Evolutionary conservation across 495 filamentous ascomycete species (phyloP).

Genomic region (Penicillium longicatenatum): DNA sequence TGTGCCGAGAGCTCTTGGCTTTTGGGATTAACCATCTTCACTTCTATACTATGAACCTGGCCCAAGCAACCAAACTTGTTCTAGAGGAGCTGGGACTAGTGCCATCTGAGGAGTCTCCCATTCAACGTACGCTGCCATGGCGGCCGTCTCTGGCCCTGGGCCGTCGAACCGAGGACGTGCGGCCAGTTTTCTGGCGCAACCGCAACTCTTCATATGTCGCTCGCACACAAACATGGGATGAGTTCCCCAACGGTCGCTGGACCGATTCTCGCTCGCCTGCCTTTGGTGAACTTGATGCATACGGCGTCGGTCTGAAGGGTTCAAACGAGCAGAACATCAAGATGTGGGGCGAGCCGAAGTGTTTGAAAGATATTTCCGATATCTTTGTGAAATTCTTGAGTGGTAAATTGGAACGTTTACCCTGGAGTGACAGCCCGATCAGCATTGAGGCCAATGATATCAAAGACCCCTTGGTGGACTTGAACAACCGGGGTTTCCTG

Average conservation of each 20-base stretch:
- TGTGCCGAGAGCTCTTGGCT: conserved; percentile 82
- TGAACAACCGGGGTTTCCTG: conserved; percentile 85
- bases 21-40: conserved; percentile 87
- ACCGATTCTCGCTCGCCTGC: conserved; percentile 96
- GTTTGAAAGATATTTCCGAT: conserved; percentile 74
- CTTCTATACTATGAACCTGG: conserved; percentile 99
- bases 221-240: conserved; percentile 98
- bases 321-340: conserved; percentile 96
- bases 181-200: conserved; percentile 99
- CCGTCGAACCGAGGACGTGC: conserved; percentile 90
- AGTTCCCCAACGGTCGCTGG: conserved; percentile 99
- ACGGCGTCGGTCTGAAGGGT: conserved; percentile 93
- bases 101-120: conserved; percentile 72
- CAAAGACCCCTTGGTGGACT: conserved; percentile 68
- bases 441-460: conserved; percentile 78
- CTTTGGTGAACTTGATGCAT: conserved; percentile 94
- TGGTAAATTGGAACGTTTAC: conserved; percentile 77
- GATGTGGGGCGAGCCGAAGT: conserved; percentile 86
- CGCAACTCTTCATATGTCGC: conserved; percentile 92
- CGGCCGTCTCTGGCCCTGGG: conserved; percentile 88
- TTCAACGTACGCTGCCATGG: conserved; percentile 89
- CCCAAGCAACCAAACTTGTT: conserved; percentile 89
- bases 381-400: conserved; percentile 83
- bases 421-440: conserved; percentile 93
- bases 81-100: conserved; percentile 83